Evolutionary conservation across 1,284 basidiomycete genomes (phyloP), one percentile per base, ranked within the genome.

Genomic region (Papiliotrema laurentii): DNA sequence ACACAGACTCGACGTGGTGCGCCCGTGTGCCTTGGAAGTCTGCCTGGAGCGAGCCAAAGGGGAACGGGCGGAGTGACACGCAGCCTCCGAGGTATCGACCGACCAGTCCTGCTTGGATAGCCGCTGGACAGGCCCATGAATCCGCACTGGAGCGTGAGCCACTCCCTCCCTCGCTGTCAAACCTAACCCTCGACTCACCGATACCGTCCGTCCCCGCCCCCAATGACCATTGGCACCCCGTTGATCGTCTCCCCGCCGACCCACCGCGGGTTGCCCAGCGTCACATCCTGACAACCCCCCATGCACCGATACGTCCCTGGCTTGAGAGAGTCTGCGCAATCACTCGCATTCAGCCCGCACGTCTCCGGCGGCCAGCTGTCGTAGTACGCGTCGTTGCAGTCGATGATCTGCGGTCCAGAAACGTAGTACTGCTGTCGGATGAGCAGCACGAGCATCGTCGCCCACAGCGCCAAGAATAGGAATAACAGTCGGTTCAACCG

Each of bases 121-220:
- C 70, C 1, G 70, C 51, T 5, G 70, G 52, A 48, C 70, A 72
- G 5, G 69, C 40, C 70, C 70, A 72, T 4, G 63, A 66, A 51
- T 72, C 70, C 38, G 67, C 70, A 0, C 69, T 68, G 31, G 46
- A 31, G 16, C 10, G 30, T 3, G n/a, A n/a, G n/a, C n/a, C n/a
- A n/a, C n/a, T n/a, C n/a, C n/a, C n/a, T n/a, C n/a, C n/a, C n/a
- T n/a, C n/a, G n/a, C n/a, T n/a, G n/a, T n/a, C n/a, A n/a, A n/a
- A n/a, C n/a, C n/a, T n/a, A n/a, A n/a, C n/a, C n/a, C n/a, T 7
- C n/a, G 11, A 58, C 66, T 42, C 46, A 69, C 65, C 68, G 51
- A 37, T 69, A 71, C 4, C 54, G 59, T 3, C 45, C 38, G n/a
- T 55, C 38, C 4, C 39, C 55, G 35, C 61, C 60, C 13, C 58